Percentiles rank a stretch among this genome's conserved stretches.
Conservation (phyloP, 2,329 filamentous ascomycete genomes). For the Cercospora berteroae region DNA sequence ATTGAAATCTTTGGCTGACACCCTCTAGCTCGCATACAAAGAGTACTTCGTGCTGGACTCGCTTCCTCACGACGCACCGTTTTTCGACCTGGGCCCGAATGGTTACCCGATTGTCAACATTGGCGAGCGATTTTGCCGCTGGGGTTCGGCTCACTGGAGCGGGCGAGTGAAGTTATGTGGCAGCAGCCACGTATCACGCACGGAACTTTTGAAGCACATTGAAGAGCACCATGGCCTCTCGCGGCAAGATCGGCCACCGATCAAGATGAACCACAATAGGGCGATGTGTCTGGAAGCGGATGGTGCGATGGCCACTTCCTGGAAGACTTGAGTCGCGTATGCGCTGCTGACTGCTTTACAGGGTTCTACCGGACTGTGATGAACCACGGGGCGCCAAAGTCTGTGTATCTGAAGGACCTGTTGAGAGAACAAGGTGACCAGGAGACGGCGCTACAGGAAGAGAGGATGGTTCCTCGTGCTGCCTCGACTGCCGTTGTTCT, state of each 20-base stretch:
- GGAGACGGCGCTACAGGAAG: not conserved
- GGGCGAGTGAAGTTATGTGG: not conserved
- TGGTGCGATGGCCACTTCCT: not conserved
- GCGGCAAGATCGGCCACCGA: not conserved
- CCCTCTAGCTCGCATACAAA: not conserved
- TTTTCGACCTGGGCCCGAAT: not conserved
- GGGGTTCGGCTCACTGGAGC: not conserved
- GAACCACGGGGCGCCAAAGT: not conserved
- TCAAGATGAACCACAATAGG: not conserved
- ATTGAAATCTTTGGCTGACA: not conserved
- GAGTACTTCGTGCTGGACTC: not conserved
- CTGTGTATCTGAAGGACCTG: not conserved
- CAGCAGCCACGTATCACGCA: not conserved
- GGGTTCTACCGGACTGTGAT: not conserved
- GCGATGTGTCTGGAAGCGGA: not conserved
- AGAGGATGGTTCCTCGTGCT: not conserved
- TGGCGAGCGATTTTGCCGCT: conserved; percentile 9
- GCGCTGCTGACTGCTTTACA: not conserved
- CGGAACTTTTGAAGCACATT: not conserved
- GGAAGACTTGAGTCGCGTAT: not conserved
- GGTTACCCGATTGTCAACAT: conserved; percentile 7
- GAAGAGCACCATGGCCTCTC: not conserved
- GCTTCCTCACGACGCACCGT: conserved; percentile 3
- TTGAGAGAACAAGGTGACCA: not conserved
- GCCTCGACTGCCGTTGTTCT: not conserved